These are phyloP conservation scores for Esteya vermicola DNA, from an alignment of 2,329 filamentous ascomycete genomes.

Conservation along the genomic window DNA sequence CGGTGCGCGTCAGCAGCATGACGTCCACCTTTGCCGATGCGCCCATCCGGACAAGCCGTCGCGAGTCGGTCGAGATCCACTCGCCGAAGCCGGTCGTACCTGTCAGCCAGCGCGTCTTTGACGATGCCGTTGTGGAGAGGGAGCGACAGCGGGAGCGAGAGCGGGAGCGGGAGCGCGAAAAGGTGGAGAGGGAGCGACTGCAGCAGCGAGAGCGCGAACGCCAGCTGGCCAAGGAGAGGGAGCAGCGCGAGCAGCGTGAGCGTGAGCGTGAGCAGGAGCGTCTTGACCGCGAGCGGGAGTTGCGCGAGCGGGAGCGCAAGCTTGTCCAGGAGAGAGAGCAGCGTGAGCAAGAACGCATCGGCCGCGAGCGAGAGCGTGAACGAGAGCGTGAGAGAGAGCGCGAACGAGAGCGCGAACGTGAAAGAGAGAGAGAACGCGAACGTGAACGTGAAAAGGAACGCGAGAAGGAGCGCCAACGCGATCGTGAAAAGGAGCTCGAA, in stretches of 20 bases:
- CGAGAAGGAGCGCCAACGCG: background rate
- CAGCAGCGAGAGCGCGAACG: background rate
- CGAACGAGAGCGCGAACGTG: background rate
- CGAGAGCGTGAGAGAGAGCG: background rate
- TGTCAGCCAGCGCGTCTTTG: constrained; percentile 55
- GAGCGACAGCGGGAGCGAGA: background rate
- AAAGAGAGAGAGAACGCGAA: background rate
- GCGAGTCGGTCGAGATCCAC: constrained; percentile 41
- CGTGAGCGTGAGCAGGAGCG: constrained; percentile 1
- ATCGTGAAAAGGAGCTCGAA: background rate
- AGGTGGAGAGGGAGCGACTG: background rate
- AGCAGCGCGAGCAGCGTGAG: background rate
- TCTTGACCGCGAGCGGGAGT: background rate
- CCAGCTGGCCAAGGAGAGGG: background rate
- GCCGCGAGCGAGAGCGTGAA: background rate
- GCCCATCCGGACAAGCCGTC: background rate
- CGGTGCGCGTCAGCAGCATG: too few species aligned
- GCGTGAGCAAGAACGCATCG: constrained; percentile 3
- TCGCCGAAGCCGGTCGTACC: constrained; percentile 71
- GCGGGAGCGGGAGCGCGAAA: background rate
- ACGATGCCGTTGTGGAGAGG: constrained; percentile 19
- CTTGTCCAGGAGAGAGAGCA: too few species aligned
- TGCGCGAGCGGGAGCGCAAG: too few species aligned
- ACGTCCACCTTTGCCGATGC: too few species aligned
- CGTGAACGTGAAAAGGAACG: background rate